A percentile compares a stretch with the other conserved stretches of the same genome.
Evolutionary conservation across 2,329 filamentous ascomycete genomes (phyloP).

Genomic region (Aspergillus spinulosporus): DNA sequence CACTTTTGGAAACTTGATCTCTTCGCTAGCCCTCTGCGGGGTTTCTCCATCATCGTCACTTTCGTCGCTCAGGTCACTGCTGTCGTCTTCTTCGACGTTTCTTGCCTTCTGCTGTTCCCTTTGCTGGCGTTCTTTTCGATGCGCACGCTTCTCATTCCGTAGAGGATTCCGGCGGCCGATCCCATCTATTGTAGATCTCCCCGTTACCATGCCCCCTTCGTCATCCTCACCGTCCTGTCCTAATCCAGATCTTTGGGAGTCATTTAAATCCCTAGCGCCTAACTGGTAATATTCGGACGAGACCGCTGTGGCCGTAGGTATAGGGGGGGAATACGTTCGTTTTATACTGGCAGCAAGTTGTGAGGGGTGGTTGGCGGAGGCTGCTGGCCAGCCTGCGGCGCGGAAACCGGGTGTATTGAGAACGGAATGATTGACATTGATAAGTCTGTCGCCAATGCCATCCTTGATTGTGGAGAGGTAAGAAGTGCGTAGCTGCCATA

Average conservation of each 20-base stretch:
- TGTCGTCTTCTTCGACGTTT: slow-evolving; percentile 64
- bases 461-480: slow-evolving; percentile 66
- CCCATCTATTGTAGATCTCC: slow-evolving; percentile 57
- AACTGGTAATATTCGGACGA: slow-evolving; percentile 64
- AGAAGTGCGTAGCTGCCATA: slow-evolving; percentile 65
- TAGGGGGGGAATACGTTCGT: slow-evolving; percentile 66
- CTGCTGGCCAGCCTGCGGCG: slow-evolving; percentile 60
- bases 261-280: slow-evolving; percentile 34
- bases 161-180: slow-evolving; percentile 49
- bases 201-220: slow-evolving; percentile 64
- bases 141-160: slow-evolving; percentile 33
- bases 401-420: slow-evolving; percentile 67
- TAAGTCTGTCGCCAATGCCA: slow-evolving; percentile 65
- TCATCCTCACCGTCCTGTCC: slow-evolving; percentile 59
- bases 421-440: slow-evolving; percentile 63
- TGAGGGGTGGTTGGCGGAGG: slow-evolving; percentile 34
- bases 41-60: slow-evolving; percentile 63
- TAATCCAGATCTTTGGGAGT: slow-evolving; percentile 23
- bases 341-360: slow-evolving; percentile 56
- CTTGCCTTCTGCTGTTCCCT: slow-evolving; percentile 54
- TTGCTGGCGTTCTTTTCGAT: slow-evolving; percentile 43
- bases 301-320: slow-evolving; percentile 59
- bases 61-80: slow-evolving; percentile 65
- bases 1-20: slow-evolving; percentile 97
- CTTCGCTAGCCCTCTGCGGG: slow-evolving; percentile 66